A percentile compares a stretch with the other conserved stretches of the same genome.
Conservation (phyloP, 345 rosid species). For the Sapria himalayana region DNA sequence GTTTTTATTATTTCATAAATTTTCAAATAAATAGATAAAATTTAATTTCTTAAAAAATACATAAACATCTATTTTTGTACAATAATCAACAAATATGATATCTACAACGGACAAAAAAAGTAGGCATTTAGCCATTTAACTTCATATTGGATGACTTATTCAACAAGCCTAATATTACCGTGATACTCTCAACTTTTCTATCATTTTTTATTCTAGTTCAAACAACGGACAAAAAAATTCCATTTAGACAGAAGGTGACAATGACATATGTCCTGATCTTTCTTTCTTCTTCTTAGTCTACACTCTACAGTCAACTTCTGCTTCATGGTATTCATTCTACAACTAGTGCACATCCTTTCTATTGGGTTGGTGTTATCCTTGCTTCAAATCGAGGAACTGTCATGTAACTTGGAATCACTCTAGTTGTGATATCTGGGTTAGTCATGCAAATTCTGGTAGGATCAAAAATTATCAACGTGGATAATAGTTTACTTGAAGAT, state of each 20-base stretch:
- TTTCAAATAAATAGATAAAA: too few species aligned
- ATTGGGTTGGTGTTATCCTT: conserved; percentile 68
- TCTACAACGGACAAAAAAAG: too few species aligned
- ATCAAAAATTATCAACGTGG: conserved; percentile 59
- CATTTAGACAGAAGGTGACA: conserved; percentile 53
- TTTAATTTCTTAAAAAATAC: too few species aligned
- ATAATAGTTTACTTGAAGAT: conserved; percentile 54
- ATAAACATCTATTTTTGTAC: too few species aligned
- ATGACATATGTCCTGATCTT: conserved; percentile 30
- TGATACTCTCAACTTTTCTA: too few species aligned
- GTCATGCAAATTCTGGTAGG: conserved; percentile 59
- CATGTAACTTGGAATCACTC: conserved; percentile 65
- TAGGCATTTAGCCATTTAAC: too few species aligned
- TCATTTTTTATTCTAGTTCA: conserved; percentile 40
- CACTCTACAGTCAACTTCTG: conserved; percentile 60
- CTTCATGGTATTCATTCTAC: conserved; percentile 59
- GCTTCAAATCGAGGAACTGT: conserved; percentile 62
- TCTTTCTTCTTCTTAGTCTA: conserved; percentile 42
- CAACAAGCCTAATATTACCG: too few species aligned
- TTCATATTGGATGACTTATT: too few species aligned
- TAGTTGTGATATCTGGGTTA: conserved; percentile 48
- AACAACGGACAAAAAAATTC: conserved; percentile 43
- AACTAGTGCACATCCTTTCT: conserved; percentile 50
- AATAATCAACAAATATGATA: too few species aligned
- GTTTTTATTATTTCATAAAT: too few species aligned